Evolutionary conservation across 2,329 filamentous ascomycete species (phyloP).

Genomic region (Penicillium sp.): DNA sequence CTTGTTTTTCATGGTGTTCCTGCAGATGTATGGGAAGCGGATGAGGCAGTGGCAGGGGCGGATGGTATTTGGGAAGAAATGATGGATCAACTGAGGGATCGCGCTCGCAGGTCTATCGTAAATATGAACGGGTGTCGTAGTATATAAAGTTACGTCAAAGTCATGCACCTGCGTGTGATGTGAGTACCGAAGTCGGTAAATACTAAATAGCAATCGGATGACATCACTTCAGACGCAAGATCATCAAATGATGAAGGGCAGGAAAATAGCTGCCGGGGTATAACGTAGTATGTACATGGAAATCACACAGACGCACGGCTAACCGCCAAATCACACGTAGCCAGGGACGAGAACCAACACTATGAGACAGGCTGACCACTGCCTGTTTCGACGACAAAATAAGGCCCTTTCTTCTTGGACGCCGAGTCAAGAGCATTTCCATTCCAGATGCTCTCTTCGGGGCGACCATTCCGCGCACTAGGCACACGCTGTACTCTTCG

Average conservation of each 20-base stretch:
- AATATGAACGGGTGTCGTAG: background rate
- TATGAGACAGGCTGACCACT: conserved; percentile 7
- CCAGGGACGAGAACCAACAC: background rate
- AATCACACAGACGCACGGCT: background rate
- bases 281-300: conserved; percentile 1
- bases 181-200: background rate
- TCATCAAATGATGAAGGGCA: background rate
- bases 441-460: conserved; percentile 56
- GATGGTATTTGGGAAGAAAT: conserved; percentile 19
- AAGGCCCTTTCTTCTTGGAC: conserved; percentile 66
- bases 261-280: conserved; percentile 5
- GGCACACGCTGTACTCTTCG: conserved; percentile 50
- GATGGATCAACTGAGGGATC: background rate
- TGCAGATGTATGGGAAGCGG: conserved; percentile 39
- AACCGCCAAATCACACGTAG: background rate
- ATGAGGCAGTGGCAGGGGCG: conserved; percentile 39
- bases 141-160: background rate
- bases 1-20: conserved; percentile 35
- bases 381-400: conserved; percentile 69
- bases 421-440: conserved; percentile 73
- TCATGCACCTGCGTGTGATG: background rate
- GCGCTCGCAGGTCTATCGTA: background rate
- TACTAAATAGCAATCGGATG: background rate
- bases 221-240: background rate
- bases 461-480: conserved; percentile 29